Evolutionary conservation across 345 rosid genomes (phyloP).

Genomic region (Gossypium turneri): DNA sequence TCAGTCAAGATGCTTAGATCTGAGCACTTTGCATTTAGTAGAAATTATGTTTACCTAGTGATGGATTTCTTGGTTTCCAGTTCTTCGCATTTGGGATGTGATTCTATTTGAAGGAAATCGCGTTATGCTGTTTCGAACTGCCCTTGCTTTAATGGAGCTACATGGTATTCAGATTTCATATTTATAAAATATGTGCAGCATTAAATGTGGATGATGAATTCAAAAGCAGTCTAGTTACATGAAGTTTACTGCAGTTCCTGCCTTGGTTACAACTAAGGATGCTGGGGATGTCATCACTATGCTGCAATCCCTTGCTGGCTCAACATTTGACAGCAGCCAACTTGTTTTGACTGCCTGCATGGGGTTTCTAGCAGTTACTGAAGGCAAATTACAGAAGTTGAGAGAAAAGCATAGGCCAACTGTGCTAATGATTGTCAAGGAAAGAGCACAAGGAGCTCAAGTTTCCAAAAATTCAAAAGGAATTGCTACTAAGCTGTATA

Average conservation of each 20-base stretch:
- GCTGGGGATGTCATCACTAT: conserved; percentile 94
- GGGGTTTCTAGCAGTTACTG: conserved; percentile 74
- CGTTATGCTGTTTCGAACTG: conserved; percentile 86
- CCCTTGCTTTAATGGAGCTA: conserved; percentile 89
- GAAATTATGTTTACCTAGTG: conserved; percentile 8
- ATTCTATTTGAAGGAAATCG: conserved; percentile 94
- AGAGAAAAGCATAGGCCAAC: conserved; percentile 79
- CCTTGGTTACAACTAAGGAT: conserved; percentile 75
- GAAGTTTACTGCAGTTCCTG: conserved; percentile 58
- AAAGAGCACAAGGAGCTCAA: conserved; percentile 52
- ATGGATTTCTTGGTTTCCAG: conserved; percentile 38
- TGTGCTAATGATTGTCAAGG: conserved; percentile 52
- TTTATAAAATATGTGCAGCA: conserved; percentile 8
- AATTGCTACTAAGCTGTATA: conserved; percentile 73
- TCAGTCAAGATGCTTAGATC: not conserved
- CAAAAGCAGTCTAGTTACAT: conserved; percentile 10
- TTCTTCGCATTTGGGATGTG: conserved; percentile 98
- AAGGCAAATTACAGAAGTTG: conserved; percentile 63
- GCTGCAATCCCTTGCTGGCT: conserved; percentile 80
- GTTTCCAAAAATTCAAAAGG: conserved; percentile 81
- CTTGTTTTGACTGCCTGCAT: conserved; percentile 89
- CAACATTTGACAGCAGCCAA: conserved; percentile 98
- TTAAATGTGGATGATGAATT: conserved; percentile 17
- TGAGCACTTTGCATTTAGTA: not conserved
- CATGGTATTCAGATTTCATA: conserved; percentile 47